Conservation (phyloP, 495 filamentous ascomycete genomes). For the Xylaria palmicola region DNA sequence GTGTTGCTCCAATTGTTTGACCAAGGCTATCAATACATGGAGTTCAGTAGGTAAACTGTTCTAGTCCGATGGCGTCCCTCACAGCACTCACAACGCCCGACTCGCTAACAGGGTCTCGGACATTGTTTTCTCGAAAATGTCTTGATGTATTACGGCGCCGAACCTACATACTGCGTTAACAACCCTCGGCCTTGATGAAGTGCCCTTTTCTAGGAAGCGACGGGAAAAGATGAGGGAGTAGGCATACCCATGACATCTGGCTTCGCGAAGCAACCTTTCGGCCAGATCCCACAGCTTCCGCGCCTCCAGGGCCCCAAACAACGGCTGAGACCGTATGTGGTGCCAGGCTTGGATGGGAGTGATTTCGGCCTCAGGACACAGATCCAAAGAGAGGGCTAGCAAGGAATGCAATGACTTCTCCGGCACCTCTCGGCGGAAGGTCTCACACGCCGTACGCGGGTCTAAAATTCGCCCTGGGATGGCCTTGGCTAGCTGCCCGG, state of each 20-base stretch:
- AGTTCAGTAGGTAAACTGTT: too few relatives aligned
- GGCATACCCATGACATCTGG: constrained; percentile 19
- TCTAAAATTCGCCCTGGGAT: constrained; percentile 2
- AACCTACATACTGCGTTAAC: constrained; percentile 15
- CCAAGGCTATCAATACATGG: too few relatives aligned
- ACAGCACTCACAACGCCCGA: constrained; percentile 4
- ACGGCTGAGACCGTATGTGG: constrained; percentile 31
- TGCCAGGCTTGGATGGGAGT: constrained; percentile 40
- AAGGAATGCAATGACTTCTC: constrained; percentile 28
- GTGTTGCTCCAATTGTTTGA: too few relatives aligned
- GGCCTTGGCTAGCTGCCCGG: constrained; percentile 9
- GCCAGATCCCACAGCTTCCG: constrained; percentile 7
- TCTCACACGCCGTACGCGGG: neutral
- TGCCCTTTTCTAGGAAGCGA: neutral
- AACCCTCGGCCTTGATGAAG: neutral
- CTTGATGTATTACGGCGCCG: constrained; percentile 15
- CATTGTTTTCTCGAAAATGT: constrained; percentile 13
- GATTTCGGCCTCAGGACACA: constrained; percentile 32
- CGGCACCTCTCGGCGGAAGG: constrained; percentile 2
- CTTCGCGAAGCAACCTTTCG: constrained; percentile 11
- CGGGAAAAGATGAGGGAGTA: neutral
- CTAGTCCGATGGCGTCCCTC: neutral
- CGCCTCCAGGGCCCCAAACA: constrained; percentile 17
- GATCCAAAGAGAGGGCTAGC: constrained; percentile 26
- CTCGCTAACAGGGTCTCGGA: constrained; percentile 4